These are phyloP conservation scores for Iodosphaeria phyllophila DNA, from an alignment of 2,329 filamentous ascomycete species.

Conservation along the genomic window DNA sequence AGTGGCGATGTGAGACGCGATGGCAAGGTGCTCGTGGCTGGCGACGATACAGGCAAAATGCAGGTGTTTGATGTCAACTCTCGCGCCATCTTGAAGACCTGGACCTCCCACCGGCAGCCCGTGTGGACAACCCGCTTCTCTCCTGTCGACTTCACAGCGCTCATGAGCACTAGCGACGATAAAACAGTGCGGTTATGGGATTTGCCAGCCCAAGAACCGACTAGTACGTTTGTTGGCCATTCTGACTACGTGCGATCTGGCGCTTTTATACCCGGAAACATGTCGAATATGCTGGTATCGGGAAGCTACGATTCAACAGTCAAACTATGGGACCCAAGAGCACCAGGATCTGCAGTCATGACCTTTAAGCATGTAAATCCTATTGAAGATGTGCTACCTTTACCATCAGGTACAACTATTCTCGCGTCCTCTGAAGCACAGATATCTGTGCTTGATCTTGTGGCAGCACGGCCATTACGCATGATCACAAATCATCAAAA, in stretches of 20 bases:
- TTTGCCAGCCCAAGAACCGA: slow-evolving; percentile 60
- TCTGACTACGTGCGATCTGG: slow-evolving; percentile 82
- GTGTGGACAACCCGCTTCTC: slow-evolving; percentile 87
- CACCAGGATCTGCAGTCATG: slow-evolving; percentile 53
- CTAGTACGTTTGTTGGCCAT: slow-evolving; percentile 68
- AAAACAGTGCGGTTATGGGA: slow-evolving; percentile 90
- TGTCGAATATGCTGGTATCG: slow-evolving; percentile 62
- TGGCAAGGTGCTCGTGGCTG: slow-evolving; percentile 74
- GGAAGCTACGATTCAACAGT: slow-evolving; percentile 94
- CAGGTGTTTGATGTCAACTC: slow-evolving; percentile 88
- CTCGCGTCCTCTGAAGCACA: slow-evolving; percentile 71
- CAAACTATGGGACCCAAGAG: slow-evolving; percentile 78
- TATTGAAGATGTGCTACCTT: slow-evolving; percentile 72
- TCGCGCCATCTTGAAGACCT: slow-evolving; percentile 84
- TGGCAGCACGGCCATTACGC: slow-evolving; percentile 74
- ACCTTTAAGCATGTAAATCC: slow-evolving; percentile 87
- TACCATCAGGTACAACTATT: slow-evolving; percentile 72
- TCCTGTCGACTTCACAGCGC: slow-evolving; percentile 65
- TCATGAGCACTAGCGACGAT: slow-evolving; percentile 87
- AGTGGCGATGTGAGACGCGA: slow-evolving; percentile 78
- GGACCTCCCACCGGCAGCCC: slow-evolving; percentile 85
- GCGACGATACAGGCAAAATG: slow-evolving; percentile 78
- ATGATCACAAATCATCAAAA: slow-evolving; percentile 92
- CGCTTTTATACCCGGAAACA: slow-evolving; percentile 59
- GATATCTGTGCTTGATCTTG: slow-evolving; percentile 80